Evolutionary conservation across 371 early-diverging fungal genomes (phyloP), one percentile per base, ranked within the genome.

Genomic region (Circinella minor): DNA sequence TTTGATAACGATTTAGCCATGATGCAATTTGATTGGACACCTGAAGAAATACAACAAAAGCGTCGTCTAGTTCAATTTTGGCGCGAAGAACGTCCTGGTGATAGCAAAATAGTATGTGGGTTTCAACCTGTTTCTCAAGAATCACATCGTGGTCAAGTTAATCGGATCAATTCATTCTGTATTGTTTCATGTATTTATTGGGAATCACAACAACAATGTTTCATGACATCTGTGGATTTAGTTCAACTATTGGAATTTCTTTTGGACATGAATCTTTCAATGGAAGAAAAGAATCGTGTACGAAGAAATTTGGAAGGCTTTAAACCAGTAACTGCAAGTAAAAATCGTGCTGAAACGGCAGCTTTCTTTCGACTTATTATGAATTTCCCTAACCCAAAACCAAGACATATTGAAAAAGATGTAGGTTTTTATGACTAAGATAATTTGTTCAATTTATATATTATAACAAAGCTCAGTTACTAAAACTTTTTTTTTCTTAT

Each of bases 391-490:
- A 86, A 89, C 70, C 94, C 95, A 46, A 92, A 91, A 76, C 95
- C 95, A 34, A 77, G 95, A 34, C 93, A 94, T 71, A 94, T 94
- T 66, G 94, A 94, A 74, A 95, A 95, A 73, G 93, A 93, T 67
- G 51, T 51, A 51, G 15, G 51, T 51, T 51, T 5, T 51, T 51
- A 17, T 51, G 6, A 14, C 8, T 51, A n/a, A n/a, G n/a, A n/a
- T n/a, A n/a, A n/a, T n/a, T n/a, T n/a, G 15, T 47, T 15, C 15
- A 47, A 1, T 15, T 27, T 27, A 27, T 27, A 27, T 27, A 27
- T 27, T 27, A 27, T 27, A 43, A 43, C 43, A 3, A 43, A 43
- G 27, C 27, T 43, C 43, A 43, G 0, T 43, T 43, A 43, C 43
- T 43, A 43, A 43, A 43, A 43, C 43, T 51, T 51, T 51, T 8